Base-by-base conservation (phyloP, 2,329 filamentous ascomycete genomes). In the Aspergillus sergii region DNA sequence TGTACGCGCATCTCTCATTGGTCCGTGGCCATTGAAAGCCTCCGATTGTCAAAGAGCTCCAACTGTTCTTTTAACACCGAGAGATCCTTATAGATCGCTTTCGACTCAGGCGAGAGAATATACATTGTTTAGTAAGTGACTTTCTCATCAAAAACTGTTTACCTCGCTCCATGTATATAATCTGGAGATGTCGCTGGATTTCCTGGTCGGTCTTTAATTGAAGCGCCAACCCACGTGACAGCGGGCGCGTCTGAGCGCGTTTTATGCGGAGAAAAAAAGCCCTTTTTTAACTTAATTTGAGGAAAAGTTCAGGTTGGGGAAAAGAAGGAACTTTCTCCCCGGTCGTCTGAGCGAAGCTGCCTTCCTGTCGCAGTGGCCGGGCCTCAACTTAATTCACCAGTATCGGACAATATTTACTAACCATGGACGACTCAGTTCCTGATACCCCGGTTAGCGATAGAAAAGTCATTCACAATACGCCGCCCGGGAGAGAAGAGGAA, bases 361-460 rank as follows among this genome's bases (percentile, higher is more conserved):
- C n/a, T 26, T n/a, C 28, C n/a, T 45, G 23, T 19, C 54, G 32
- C 51, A 21, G 51, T 55, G 51, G 32, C 32, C 34, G 32, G 51
- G 32, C 30, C 32, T 39, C 19, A 55, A 36, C 34, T 14, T 23
- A 39, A 55, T 10, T 28, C 32, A 41, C 39, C 19, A 41, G 3
- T 41, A 55, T 39, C n/a, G 11, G 23, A 32, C 11, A 39, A 55
- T 21, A 26, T 9, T 11, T 23, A 23, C 53, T 51, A 53, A 66
- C 21, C 46, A 81, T 82, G 78, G 72, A 78, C 48, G 76, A 80
- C 54, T 72, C 72, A 19, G 74, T 81, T 19, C 76, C 74, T 36
- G 77, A 79, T 64, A 81, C 80, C 32, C 80, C 81, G 9, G 64
- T 75, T 63, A 66, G 70, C 71, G 67, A 78, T 73, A 75, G 69